Base-by-base conservation (phyloP, 306 rosid species). In the Lagenaria siceraria region DNA sequence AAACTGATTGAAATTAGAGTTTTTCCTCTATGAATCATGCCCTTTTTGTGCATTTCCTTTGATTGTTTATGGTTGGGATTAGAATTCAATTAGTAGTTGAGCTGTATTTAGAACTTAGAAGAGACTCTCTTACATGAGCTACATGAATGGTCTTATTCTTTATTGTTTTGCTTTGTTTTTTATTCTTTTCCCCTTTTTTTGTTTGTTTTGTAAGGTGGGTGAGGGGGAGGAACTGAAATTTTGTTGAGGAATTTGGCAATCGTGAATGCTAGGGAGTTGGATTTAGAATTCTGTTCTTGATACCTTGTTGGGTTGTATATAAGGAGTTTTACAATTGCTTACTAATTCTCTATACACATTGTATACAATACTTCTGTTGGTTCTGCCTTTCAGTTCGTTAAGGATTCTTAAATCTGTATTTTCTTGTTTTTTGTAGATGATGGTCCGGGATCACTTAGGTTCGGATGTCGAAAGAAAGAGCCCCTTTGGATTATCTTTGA, bases 401-500 rank as follows among this genome's bases (percentile, higher is more conserved):
- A 54, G 53, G 21, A 65, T 35, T 22, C 22, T 21, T 75, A 22
- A 24, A 73, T 35, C 19, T 78, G 19, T 70, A 8, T 78, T 51
- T 81, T 70, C 14, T 25, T 29, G 82, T 68, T 66, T 75, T 38
- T 19, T 81, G 74, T 74, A 96, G 99, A 96, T 81, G 99, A 96
- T 78, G 99, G 98, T n/a, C 96, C 96, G 0, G 99, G 99, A 74
- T 96, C 99, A 17, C 88, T 92, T 17, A 89, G 99, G 15, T 85
- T 83, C 2, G 99, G 88, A 1, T 92, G 99, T 80, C 86, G 93
- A 19, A 76, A 42, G 79, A 96, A 92, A 81, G 93, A 92, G 42
- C 97, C 99, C 4, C 80, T 90, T 25, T 96, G 99, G 99, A 92
- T 96, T 75, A 92, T 96, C 25, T 96, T 96, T 78, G 92, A 95